Evolutionary conservation across 257 asterid species (phyloP).

Genomic region (Cruciata laevipes): DNA sequence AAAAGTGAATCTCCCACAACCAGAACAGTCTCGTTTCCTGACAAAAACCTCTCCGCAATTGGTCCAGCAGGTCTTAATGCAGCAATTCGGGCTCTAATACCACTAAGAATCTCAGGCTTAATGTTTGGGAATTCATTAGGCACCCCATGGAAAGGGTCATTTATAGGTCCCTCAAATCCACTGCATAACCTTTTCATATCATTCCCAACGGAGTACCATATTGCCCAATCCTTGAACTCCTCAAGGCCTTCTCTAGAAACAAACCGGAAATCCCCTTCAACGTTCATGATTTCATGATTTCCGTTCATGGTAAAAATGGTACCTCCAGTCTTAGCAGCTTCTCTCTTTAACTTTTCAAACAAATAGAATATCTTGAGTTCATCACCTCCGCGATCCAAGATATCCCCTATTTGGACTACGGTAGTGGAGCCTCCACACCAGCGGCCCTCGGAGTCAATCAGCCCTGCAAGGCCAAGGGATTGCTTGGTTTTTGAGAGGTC

Average conservation of each 20-base stretch:
- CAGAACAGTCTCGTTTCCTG: constrained; percentile 65
- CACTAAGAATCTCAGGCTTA: constrained; percentile 31
- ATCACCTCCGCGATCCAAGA: constrained; percentile 88
- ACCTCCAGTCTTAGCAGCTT: constrained; percentile 61
- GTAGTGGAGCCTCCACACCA: constrained; percentile 87
- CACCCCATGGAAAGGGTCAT: constrained; percentile 49
- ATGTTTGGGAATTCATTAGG: constrained; percentile 36
- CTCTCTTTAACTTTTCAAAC: constrained; percentile 75
- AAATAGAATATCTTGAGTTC: constrained; percentile 77
- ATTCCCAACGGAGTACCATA: constrained; percentile 59
- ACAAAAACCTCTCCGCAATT: constrained; percentile 54
- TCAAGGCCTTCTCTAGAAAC: constrained; percentile 44
- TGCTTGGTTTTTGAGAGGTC: constrained; percentile 73
- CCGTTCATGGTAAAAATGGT: constrained; percentile 76
- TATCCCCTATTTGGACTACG: constrained; percentile 85
- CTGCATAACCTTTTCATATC: constrained; percentile 51
- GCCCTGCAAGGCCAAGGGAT: constrained; percentile 61
- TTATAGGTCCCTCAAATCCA: constrained; percentile 24
- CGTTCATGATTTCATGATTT: constrained; percentile 88
- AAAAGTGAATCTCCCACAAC: constrained; percentile 92
- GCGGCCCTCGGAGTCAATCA: constrained; percentile 49
- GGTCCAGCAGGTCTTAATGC: constrained; percentile 66
- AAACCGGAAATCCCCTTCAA: constrained; percentile 69
- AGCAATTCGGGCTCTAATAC: constrained; percentile 62
- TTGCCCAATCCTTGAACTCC: constrained; percentile 72